Percentiles rank a stretch among this genome's conserved stretches.
phyloP scores from a whole-genome alignment of 768 basidiomycete species.

The Phaffia tasmanica region DNA sequence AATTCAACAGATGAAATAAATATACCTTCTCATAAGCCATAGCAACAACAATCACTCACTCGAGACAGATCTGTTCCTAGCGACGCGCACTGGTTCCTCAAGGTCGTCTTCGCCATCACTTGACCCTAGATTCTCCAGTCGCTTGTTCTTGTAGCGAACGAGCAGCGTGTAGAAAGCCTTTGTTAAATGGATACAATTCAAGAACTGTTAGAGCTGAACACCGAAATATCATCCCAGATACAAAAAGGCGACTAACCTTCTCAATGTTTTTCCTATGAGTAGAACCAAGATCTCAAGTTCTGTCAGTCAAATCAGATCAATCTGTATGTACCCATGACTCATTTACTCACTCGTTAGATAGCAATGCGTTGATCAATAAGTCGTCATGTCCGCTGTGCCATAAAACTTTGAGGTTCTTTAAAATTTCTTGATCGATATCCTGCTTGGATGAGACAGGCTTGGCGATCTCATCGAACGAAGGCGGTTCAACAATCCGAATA shows the following conservation, averaged over 20 bases:
- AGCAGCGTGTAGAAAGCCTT: constrained; percentile 80
- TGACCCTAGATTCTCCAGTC: constrained; percentile 41
- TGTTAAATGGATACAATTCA: background rate
- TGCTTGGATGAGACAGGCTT: constrained; percentile 56
- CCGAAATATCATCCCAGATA: background rate
- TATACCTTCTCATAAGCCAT: background rate
- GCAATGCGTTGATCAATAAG: constrained; percentile 33
- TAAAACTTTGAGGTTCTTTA: constrained; percentile 67
- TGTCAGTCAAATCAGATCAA: constrained; percentile 12
- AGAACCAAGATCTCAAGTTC: background rate
- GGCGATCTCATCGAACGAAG: constrained; percentile 57
- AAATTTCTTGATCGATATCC: constrained; percentile 63
- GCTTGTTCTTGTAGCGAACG: constrained; percentile 58
- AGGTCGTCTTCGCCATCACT: constrained; percentile 5
- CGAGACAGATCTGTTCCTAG: background rate
- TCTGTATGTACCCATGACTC: background rate
- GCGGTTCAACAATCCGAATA: constrained; percentile 44
- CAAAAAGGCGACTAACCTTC: constrained; percentile 32
- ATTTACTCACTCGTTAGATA: constrained; percentile 31
- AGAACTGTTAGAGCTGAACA: background rate
- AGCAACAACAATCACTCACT: background rate
- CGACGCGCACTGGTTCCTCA: background rate
- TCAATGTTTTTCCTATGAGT: constrained; percentile 52
- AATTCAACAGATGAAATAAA: background rate
- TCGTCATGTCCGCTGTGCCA: constrained; percentile 51